Base-by-base conservation (phyloP, 805 yeast genomes). In the Kockiozyma suomiensis region DNA sequence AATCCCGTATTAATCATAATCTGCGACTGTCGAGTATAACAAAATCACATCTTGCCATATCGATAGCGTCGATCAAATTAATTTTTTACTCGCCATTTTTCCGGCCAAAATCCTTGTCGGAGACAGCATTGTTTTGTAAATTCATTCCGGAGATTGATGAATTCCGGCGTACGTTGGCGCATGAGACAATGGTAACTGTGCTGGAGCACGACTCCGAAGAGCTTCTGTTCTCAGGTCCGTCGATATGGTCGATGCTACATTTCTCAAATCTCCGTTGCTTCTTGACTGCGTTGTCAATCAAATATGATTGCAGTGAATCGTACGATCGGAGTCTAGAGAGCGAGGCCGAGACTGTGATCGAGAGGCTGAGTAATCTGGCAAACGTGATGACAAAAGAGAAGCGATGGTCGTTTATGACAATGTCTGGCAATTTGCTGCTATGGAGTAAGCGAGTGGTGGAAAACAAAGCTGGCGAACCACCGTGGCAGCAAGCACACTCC, bases 381-480 rank as follows among this genome's bases (percentile, higher is more conserved):
- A 15, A 50, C 12, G 45, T 41, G 15, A 56, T 56, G 59, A 47
- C 54, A 19, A 41, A 40, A 8, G 59, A 50, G 15, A 49, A 41
- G 15, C 38, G 49, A 30, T 56, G 59, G 59, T 56, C 48, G 13
- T 56, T 37, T 23, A 50, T 50, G 59, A 54, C 50, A 7, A 49
- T 56, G 54, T 49, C 54, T 13, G 59, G 50, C 4, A 56, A 56
- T 28, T 21, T 56, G 28, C 40, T 49, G 37, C 54, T 49, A 12
- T 56, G 59, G 59, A 49, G 59, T 41, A 56, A 49, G 35, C 21
- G 26, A 23, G 51, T 56, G 6, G 59, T 49, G 7, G 59, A 56
- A 41, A 43, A 41, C n/a, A 56, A 43, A 42, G 51, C 54, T 17
- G 42, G 47, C 12, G 50, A 42, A 5, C n/a, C 19, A 12, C 7